A percentile compares a stretch with the other conserved stretches of the same genome.
These are phyloP conservation scores for Candida arabinofermentans DNA, from an alignment of 805 yeast species.

Conservation along the genomic window DNA sequence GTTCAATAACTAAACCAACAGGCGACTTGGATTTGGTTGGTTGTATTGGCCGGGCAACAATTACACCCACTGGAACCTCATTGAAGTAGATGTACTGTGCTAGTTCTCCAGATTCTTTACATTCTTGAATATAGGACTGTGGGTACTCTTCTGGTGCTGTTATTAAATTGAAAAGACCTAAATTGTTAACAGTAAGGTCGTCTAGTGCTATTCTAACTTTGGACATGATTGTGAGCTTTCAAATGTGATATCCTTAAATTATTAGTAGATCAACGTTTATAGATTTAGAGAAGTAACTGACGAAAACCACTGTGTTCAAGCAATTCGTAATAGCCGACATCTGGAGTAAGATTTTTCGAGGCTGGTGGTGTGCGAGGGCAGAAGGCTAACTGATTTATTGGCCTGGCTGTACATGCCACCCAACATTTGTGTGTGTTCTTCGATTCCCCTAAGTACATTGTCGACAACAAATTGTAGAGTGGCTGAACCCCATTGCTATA, in stretches of 20 bases:
- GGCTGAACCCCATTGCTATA: too few species aligned
- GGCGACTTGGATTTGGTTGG: constrained; percentile 37
- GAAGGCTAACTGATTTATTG: too few species aligned
- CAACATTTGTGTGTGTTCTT: too few species aligned
- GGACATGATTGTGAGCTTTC: constrained; percentile 20
- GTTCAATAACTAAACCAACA: constrained; percentile 22
- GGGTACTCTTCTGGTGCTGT: constrained; percentile 53
- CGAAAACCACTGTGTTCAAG: too few species aligned
- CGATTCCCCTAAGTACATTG: too few species aligned
- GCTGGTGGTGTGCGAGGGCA: background rate
- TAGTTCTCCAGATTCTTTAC: constrained; percentile 45
- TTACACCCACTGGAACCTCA: constrained; percentile 78
- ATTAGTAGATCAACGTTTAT: background rate
- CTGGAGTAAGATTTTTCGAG: background rate
- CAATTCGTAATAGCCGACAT: background rate
- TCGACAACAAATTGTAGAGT: too few species aligned
- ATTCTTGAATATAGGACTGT: constrained; percentile 47
- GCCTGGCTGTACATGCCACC: too few species aligned
- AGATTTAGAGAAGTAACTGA: background rate
- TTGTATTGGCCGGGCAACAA: constrained; percentile 52
- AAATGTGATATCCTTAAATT: constrained; percentile 18
- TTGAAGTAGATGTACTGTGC: constrained; percentile 56
- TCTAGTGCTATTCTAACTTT: constrained; percentile 42
- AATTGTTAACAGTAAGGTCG: constrained; percentile 55
- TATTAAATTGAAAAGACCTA: constrained; percentile 55